A percentile compares a stretch with the other conserved stretches of the same genome.
Evolutionary conservation across 495 filamentous ascomycete species (phyloP).

Genomic region (Penicillium argentinense): DNA sequence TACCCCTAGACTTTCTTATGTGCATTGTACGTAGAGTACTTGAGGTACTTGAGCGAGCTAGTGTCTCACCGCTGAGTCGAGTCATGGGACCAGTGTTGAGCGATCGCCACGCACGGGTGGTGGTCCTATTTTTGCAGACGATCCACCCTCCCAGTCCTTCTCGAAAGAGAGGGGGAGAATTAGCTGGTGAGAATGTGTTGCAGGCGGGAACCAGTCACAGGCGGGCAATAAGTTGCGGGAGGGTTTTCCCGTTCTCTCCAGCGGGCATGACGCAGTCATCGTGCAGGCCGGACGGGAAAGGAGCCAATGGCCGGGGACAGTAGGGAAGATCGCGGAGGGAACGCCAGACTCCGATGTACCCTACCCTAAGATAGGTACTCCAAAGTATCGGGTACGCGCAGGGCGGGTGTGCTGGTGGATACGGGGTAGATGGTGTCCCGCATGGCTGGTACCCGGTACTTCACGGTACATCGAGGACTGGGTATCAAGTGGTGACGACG

Average conservation of each 20-base stretch:
- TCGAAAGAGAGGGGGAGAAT: no score
- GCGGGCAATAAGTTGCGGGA: neutral
- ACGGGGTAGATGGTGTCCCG: constrained; percentile 20
- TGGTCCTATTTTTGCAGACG: no score
- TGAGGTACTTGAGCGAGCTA: no score
- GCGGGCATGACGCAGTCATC: no score
- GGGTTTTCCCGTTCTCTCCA: neutral
- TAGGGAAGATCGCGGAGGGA: neutral
- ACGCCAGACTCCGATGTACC: constrained; percentile 1
- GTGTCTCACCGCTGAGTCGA: no score
- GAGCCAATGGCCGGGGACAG: constrained; percentile 6
- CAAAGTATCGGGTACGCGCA: neutral
- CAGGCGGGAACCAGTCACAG: constrained; percentile 1
- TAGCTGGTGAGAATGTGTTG: no score
- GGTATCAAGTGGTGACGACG: neutral
- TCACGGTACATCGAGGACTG: constrained; percentile 1
- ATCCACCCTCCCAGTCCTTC: no score
- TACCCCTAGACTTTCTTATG: no score
- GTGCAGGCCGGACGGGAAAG: constrained; percentile 3
- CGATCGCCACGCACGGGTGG: no score
- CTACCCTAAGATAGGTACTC: no score
- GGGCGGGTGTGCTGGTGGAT: constrained; percentile 21
- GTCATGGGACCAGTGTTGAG: no score
- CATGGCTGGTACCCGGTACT: constrained; percentile 13
- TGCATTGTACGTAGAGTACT: no score